A percentile compares a stretch with the other conserved stretches of the same genome.
These are phyloP conservation scores for Xylaria cubensis DNA, from an alignment of 495 filamentous ascomycete species.

Conservation along the genomic window DNA sequence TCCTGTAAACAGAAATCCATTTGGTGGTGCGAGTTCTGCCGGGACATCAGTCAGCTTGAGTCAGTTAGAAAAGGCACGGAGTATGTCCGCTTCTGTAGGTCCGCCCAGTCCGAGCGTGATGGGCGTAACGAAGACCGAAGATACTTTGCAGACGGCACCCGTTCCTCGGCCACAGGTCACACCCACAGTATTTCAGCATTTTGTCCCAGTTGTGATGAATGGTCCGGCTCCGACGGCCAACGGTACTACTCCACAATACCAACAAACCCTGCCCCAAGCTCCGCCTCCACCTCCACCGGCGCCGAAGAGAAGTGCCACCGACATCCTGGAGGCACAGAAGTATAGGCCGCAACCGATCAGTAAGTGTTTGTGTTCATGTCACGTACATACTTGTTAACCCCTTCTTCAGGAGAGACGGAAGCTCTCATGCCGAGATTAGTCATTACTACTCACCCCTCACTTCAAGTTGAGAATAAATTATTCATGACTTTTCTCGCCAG, in stretches of 20 bases:
- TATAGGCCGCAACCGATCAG: constrained; percentile 34
- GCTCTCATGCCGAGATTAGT: constrained; percentile 71
- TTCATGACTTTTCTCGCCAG: constrained; percentile 66
- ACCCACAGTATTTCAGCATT: constrained; percentile 37
- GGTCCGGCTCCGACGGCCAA: constrained; percentile 42
- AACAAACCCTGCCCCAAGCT: constrained; percentile 19
- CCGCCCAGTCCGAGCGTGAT: constrained; percentile 56
- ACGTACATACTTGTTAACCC: constrained; percentile 42
- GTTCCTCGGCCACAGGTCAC: constrained; percentile 30
- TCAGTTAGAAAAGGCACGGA: constrained; percentile 51
- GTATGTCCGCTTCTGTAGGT: constrained; percentile 51
- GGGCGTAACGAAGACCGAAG: constrained; percentile 54
- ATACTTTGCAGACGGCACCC: constrained; percentile 47
- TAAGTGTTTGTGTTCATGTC: constrained; percentile 21
- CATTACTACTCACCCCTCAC: constrained; percentile 68
- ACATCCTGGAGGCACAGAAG: constrained; percentile 40
- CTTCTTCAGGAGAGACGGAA: constrained; percentile 48
- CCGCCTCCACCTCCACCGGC: constrained; percentile 26
- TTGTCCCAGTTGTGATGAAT: constrained; percentile 35
- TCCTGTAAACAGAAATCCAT: constrained; percentile 34
- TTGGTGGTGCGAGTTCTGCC: constrained; percentile 32
- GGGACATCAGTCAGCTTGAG: constrained; percentile 37
- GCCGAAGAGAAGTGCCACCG: constrained; percentile 33
- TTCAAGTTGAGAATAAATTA: constrained; percentile 61
- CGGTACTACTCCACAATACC: constrained; percentile 38